phyloP scores from a whole-genome alignment of 495 filamentous ascomycete species.

The Penicillium ochrochloron region DNA sequence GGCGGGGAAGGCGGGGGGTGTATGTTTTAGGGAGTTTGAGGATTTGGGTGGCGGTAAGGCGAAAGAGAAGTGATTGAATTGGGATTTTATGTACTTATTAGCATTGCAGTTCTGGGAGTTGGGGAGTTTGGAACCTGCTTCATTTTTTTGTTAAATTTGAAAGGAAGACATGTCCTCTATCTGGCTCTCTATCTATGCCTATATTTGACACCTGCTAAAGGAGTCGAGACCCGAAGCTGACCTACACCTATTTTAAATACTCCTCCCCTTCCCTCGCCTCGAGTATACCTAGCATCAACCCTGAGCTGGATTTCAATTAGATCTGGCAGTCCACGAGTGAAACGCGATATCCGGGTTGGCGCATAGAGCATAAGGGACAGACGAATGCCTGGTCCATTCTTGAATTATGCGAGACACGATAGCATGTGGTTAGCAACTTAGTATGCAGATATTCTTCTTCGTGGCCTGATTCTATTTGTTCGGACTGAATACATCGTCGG shows the following conservation, averaged over 20 bases:
- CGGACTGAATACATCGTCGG: too few species aligned
- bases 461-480: neutral
- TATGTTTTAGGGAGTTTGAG: conserved; percentile 38
- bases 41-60: conserved; percentile 26
- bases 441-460: neutral
- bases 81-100: too few species aligned
- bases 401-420: too few species aligned
- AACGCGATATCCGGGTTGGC: neutral
- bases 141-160: too few species aligned
- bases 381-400: neutral
- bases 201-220: neutral
- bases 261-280: neutral
- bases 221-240: neutral
- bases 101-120: too few species aligned
- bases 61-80: neutral
- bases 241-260: neutral
- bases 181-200: too few species aligned
- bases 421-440: too few species aligned
- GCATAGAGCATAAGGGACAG: neutral
- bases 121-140: too few species aligned
- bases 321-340: neutral
- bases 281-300: neutral
- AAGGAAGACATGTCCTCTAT: neutral
- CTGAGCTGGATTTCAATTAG: neutral
- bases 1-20: conserved; percentile 32